Conservation (phyloP, 2,329 filamentous ascomycete genomes). For the Penicillium vulpinum region DNA sequence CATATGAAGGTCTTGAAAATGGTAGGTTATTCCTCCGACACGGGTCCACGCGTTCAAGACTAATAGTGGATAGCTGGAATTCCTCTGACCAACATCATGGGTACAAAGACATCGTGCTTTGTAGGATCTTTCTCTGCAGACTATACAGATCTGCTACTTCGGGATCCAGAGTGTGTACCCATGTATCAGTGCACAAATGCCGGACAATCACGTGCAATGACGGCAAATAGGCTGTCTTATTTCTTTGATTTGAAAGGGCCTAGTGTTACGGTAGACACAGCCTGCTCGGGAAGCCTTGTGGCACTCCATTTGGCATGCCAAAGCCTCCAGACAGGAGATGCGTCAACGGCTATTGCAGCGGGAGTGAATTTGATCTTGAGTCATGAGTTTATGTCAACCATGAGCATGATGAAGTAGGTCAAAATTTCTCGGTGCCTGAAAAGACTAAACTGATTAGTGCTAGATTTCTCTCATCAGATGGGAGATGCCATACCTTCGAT, state of each 20-base stretch:
- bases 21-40: constrained; percentile 8
- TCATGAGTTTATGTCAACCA: constrained; percentile 30
- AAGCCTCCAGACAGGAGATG: constrained; percentile 24
- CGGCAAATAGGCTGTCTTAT: constrained; percentile 33
- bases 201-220: constrained; percentile 29
- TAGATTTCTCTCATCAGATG: constrained; percentile 31
- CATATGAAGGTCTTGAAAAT: constrained; percentile 34
- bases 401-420: constrained; percentile 23
- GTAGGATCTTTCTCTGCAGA: constrained; percentile 32
- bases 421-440: not conserved
- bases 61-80: constrained; percentile 28
- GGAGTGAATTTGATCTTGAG: constrained; percentile 29
- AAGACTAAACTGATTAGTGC: not conserved
- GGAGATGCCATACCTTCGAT: constrained; percentile 40
- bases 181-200: constrained; percentile 31
- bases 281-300: constrained; percentile 33
- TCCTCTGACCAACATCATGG: constrained; percentile 23
- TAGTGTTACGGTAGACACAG: constrained; percentile 36
- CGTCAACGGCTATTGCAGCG: constrained; percentile 25
- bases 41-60: not conserved
- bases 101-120: constrained; percentile 32
- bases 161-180: constrained; percentile 30
- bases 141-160: constrained; percentile 31
- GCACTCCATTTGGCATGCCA: constrained; percentile 38
- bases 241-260: constrained; percentile 38